Evolutionary conservation across 768 basidiomycete genomes (phyloP), one percentile per base, ranked within the genome.

Genomic region (Crassisporium funariophilum): DNA sequence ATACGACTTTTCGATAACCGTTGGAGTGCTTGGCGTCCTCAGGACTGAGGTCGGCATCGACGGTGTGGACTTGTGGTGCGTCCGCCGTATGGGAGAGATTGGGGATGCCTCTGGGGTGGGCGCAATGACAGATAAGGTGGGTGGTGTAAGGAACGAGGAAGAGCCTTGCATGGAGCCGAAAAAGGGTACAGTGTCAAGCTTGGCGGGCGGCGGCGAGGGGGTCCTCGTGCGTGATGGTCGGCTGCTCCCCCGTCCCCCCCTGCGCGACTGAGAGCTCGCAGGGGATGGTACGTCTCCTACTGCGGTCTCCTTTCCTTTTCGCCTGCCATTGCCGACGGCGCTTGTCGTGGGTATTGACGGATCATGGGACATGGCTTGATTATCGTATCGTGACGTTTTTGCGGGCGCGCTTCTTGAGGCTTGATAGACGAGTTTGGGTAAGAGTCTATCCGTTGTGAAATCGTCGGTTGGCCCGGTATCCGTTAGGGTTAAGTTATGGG

Each of bases 31-130:
- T 20, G 65, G 54, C 13, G 57, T 58, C 44, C 54, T 57, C 36
- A 68, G 47, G 4, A 61, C 58, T 13, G 70, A 66, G 16, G 47
- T 44, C 17, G 69, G 60, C 39, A 65, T 59, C 23, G 62, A 60
- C 13, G 65, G 56, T 12, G 57, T 45, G 7, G 64, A 65, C 42
- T 66, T 66, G 39, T 66, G 63, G 37, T 64, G 63, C 5, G 53
- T 43, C 23, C 64, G 55, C 35, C 54, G 58, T 13, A 57, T 49
- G 11, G 61, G 58, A 13, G 71, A 61, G 1, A 68, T 57, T 47
- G 74, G 71, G 5, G 73, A 72, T 10, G 62, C 55, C 42, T 69
- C 67, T 22, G 75, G 73, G 2, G 73, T 73, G n/a, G 74, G 64
- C 9, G 67, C 61, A 34, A 68, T 74, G 23, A 73, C 57, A 7